Base-by-base conservation (phyloP, 768 basidiomycete genomes). In the Lentinula detonsa region DNA sequence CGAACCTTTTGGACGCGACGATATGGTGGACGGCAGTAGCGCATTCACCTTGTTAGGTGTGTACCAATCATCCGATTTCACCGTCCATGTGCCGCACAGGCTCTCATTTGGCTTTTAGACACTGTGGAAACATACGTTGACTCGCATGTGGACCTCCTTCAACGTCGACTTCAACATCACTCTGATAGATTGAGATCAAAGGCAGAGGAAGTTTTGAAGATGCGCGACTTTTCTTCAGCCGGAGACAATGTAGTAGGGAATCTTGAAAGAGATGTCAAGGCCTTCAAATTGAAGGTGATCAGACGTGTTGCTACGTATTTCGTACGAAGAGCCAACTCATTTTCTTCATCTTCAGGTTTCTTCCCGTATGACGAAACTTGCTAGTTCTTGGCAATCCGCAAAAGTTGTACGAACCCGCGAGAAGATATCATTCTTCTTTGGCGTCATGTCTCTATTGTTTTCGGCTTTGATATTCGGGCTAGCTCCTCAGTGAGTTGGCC, bases 51-150 rank as follows among this genome's bases (percentile, higher is more conserved):
- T 96, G 28, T 78, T 95, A 5, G 94, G 93, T 93, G 68, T 61
- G 39, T 52, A 55, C 52, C 52, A 39, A 28, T 28, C 28, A 28
- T 28, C 3, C 28, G 28, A 28, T 3, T 28, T 28, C 63, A 54
- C 61, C 49, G 28, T 74, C 3, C 73, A 69, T 69, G 34, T 37
- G 70, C 62, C 51, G 33, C 66, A 10, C 67, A 39, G 9, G 7
- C 13, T 39, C 37, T 39, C 2, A 39, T 8, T 13, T 13, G 37
- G 37, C 13, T 13, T 3, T 39, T 13, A 95, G 95, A 97, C 73
- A 96, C 95, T 6, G 78, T 95, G 71, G 95, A 97, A 74, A 97
- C 95, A 0, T 97, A 89, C 70, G 95, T 95, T 70, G 94, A 98
- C 75, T 93, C 94, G 1, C 88, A 91, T 70, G 77, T 91, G 64